Base-by-base conservation (phyloP, 1,139 yeast genomes). In the Hansenula sp. region DNA sequence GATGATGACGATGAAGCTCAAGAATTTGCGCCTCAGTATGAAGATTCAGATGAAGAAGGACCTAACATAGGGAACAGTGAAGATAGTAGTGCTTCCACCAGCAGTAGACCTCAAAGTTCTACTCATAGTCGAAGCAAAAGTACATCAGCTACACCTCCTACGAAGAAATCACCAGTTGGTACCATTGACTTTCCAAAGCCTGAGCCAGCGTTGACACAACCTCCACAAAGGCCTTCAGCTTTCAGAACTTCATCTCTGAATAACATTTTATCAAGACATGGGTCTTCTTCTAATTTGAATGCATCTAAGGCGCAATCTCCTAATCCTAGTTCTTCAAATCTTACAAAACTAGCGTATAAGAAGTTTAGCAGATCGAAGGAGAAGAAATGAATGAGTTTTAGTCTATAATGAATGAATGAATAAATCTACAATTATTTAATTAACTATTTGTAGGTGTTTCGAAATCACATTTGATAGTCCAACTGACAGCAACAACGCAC, bases 21-120 rank as follows among this genome's bases (percentile, higher is more conserved):
- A 4, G 68, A 60, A 29, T 62, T 63, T 37, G 65, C 72, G 3
- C 73, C 73, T 2, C 47, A 42, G n/a, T 65, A 65, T 43, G 49
- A 52, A 13, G 47, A 43, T 9, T 48, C 44, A n/a, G 35, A 33
- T 25, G n/a, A 20, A 8, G 35, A 33, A 17, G 27, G 27, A 7
- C 21, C 20, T 26, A 26, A 11, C n/a, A 13, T 13, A 18, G 10
- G 17, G 18, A 18, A 17, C 5, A 29, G 31, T 29, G 11, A 11
- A 29, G 18, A 6, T 29, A 18, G 3, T 17, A 16, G 13, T 19
- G 25, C n/a, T 21, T n/a, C 18, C 13, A 13, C 10, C 4, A 19
- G 18, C 19, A 8, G 17, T n/a, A n/a, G n/a, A n/a, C n/a, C n/a
- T n/a, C 24, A 21, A n/a, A 31, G 11, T 14, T 7, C 26, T 10